phyloP scores from a whole-genome alignment of 805 yeast species.

The Saitoella complicata region DNA sequence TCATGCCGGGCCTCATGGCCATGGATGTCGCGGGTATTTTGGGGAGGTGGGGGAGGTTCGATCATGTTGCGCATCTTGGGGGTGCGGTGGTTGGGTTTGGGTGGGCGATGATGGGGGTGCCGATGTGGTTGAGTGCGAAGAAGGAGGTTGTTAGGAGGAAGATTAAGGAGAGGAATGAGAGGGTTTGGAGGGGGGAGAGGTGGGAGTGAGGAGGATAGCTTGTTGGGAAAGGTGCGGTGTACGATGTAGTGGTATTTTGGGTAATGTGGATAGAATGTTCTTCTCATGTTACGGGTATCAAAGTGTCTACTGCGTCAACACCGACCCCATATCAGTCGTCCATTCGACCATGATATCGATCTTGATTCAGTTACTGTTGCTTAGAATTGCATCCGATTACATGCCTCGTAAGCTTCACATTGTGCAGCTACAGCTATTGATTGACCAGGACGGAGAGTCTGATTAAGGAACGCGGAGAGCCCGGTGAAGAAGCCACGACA shows the following conservation, averaged over 20 bases:
- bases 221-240: not conserved
- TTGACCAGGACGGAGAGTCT: too few species aligned
- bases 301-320: too few species aligned
- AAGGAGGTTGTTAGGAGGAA: too few species aligned
- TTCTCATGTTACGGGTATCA: too few species aligned
- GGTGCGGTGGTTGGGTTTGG: constrained; percentile 1
- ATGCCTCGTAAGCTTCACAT: too few species aligned
- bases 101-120: not conserved
- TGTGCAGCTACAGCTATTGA: too few species aligned
- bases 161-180: too few species aligned
- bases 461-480: too few species aligned
- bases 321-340: not conserved
- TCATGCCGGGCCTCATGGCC: constrained; percentile 1
- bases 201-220: not conserved
- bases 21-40: not conserved
- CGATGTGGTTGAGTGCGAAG: too few species aligned
- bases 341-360: not conserved
- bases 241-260: not conserved
- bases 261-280: not conserved
- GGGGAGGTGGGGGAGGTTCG: not conserved
- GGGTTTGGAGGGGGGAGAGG: too few species aligned
- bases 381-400: not conserved
- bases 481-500: too few species aligned
- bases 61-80: constrained; percentile 2
- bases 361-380: not conserved